These are phyloP conservation scores for Salvia rosmarinus DNA, from an alignment of 257 asterid genomes.

Conservation along the genomic window DNA sequence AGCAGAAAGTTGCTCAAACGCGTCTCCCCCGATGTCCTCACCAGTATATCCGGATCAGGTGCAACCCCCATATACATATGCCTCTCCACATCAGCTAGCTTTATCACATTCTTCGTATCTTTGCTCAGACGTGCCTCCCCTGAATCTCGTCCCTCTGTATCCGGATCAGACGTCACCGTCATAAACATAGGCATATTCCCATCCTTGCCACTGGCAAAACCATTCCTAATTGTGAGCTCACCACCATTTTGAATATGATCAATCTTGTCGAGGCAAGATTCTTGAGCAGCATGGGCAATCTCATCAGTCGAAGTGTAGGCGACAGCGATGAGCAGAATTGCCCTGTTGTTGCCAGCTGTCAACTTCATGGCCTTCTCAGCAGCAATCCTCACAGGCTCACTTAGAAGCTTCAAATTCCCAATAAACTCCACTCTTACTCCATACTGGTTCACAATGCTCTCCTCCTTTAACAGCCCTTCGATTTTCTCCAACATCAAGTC, in stretches of 20 bases:
- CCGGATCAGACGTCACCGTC: too few species aligned
- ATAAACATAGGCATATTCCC: background rate
- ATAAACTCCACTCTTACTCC: conserved; percentile 70
- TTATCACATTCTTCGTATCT: background rate
- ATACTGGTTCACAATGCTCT: conserved; percentile 52
- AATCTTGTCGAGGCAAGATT: conserved; percentile 47
- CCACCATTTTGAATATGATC: background rate
- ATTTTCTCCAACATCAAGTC: conserved; percentile 76
- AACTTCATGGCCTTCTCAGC: conserved; percentile 71
- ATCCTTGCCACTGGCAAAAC: background rate
- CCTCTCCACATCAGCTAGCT: conserved; percentile 59
- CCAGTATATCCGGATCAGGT: conserved; percentile 71
- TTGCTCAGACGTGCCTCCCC: background rate
- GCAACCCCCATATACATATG: conserved; percentile 67
- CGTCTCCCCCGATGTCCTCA: conserved; percentile 57
- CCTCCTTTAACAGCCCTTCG: conserved; percentile 65
- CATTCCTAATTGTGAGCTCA: background rate
- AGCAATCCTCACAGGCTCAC: conserved; percentile 52
- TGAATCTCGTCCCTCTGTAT: too few species aligned
- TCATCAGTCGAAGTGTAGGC: conserved; percentile 83
- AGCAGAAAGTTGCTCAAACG: conserved; percentile 68
- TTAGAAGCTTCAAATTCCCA: conserved; percentile 65
- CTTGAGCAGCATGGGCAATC: conserved; percentile 58
- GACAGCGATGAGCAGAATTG: conserved; percentile 55
- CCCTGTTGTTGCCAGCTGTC: conserved; percentile 48